A percentile compares a stretch with the other conserved stretches of the same genome.
Conservation (phyloP, 441 rosid species). For the Melastoma candidum region DNA sequence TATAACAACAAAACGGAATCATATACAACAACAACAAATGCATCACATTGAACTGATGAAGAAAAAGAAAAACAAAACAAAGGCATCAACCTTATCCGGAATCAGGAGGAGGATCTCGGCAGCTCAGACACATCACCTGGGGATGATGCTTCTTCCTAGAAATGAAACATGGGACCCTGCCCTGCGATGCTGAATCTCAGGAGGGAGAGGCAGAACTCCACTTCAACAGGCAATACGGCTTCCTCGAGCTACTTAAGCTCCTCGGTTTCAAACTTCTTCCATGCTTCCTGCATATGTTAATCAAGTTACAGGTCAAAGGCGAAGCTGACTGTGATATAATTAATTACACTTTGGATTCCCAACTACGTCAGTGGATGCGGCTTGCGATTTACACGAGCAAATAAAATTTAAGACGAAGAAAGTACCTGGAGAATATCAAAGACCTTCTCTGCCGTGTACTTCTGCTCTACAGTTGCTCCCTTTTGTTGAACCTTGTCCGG, state of each 20-base stretch:
- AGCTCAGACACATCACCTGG: too few species aligned
- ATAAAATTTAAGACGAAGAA: background rate
- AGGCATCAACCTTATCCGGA: too few species aligned
- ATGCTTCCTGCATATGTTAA: slow-evolving; percentile 11
- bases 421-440: slow-evolving; percentile 20
- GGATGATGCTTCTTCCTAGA: too few species aligned
- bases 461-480: slow-evolving; percentile 18
- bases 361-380: too few species aligned
- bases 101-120: too few species aligned
- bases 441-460: slow-evolving; percentile 17
- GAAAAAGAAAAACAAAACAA: too few species aligned
- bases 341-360: too few species aligned
- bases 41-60: too few species aligned
- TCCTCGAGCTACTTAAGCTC: slow-evolving; percentile 9
- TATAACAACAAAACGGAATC: too few species aligned
- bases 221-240: background rate
- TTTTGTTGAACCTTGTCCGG: slow-evolving; percentile 22
- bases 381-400: background rate
- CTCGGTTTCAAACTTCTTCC: slow-evolving; percentile 11
- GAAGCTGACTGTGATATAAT: too few species aligned
- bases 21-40: too few species aligned
- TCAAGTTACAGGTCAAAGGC: background rate
- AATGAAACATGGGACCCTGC: too few species aligned
- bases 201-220: background rate
- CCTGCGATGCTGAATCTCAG: background rate